A percentile compares a stretch with the other conserved stretches of the same genome.
phyloP scores from a whole-genome alignment of 78 protist species.

The Chrysochromulina parva region DNA sequence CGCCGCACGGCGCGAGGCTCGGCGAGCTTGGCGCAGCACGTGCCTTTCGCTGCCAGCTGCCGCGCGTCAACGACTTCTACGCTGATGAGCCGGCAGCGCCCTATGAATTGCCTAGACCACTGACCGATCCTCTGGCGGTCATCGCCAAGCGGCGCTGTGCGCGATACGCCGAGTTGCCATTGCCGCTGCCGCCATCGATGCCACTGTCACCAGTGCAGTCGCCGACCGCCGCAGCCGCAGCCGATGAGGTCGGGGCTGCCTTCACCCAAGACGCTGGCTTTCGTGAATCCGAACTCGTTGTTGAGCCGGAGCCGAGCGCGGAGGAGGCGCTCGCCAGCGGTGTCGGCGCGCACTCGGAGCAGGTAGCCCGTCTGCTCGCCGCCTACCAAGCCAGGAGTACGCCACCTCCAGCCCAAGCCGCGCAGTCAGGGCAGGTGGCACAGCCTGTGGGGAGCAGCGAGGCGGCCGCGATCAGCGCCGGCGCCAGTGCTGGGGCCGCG shows the following conservation, averaged over 20 bases:
- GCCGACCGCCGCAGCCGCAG: background rate
- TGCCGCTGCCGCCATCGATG: background rate
- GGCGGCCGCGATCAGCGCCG: background rate
- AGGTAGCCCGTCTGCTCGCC: too few relatives aligned
- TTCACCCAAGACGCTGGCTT: background rate
- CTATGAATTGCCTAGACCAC: background rate
- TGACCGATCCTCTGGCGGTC: background rate
- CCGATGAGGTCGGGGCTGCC: too few relatives aligned
- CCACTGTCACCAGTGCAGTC: background rate
- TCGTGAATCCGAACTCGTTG: background rate
- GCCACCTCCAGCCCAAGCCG: too few relatives aligned
- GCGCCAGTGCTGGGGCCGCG: background rate
- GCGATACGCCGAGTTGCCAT: background rate
- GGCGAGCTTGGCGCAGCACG: background rate
- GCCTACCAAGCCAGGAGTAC: too few relatives aligned
- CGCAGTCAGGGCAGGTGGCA: too few relatives aligned
- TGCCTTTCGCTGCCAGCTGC: conserved; percentile 18
- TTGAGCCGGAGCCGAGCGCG: background rate
- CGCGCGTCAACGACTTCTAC: background rate
- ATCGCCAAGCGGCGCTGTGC: background rate
- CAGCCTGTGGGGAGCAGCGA: background rate
- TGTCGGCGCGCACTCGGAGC: too few relatives aligned
- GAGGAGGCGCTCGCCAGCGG: background rate
- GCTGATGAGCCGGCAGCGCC: background rate
- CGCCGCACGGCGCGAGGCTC: background rate